A percentile compares a stretch with the other conserved stretches of the same genome.
Evolutionary conservation across 352 stramenopile species (phyloP).

Genomic region (Pythium biforme): DNA sequence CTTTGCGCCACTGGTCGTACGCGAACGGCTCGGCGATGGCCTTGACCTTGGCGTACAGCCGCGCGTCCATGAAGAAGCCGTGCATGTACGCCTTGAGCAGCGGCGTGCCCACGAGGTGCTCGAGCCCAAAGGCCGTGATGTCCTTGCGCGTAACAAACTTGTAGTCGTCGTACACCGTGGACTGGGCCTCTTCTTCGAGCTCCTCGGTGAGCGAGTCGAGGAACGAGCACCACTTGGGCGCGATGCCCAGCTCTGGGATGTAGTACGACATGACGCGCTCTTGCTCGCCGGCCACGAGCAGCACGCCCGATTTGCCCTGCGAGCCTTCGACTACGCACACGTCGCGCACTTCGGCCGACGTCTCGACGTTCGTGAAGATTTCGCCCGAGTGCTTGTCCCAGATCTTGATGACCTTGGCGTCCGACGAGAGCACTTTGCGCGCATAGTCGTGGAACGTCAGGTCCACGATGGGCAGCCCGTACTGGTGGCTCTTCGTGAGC

Average conservation of each 20-base stretch:
- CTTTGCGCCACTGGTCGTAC: constrained; percentile 97
- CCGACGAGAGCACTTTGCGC: constrained; percentile 92
- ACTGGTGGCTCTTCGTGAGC: constrained; percentile 97
- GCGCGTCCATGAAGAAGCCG: constrained; percentile 99
- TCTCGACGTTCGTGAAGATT: constrained; percentile 97
- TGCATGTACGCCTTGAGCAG: constrained; percentile 99
- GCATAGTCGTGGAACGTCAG: constrained; percentile 91
- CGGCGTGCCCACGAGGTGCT: constrained; percentile 96
- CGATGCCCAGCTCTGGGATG: constrained; percentile 95
- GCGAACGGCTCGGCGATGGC: constrained; percentile 96
- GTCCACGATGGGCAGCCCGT: constrained; percentile 94
- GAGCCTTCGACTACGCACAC: constrained; percentile 93
- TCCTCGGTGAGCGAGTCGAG: constrained; percentile 99
- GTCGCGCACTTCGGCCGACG: constrained; percentile 93
- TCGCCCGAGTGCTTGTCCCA: constrained; percentile 92
- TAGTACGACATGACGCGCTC: constrained; percentile 98
- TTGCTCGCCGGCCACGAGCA: constrained; percentile 97
- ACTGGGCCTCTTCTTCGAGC: constrained; percentile 94
- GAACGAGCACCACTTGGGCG: constrained; percentile 99
- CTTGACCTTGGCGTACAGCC: constrained; percentile 96
- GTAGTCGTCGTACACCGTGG: constrained; percentile 98
- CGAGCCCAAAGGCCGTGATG: constrained; percentile 95
- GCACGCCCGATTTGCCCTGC: constrained; percentile 91
- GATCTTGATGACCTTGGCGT: constrained; percentile 98
- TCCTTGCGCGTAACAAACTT: constrained; percentile 97